These are phyloP conservation scores for Arabis alpina DNA, from an alignment of 345 rosid genomes.

Conservation along the genomic window DNA sequence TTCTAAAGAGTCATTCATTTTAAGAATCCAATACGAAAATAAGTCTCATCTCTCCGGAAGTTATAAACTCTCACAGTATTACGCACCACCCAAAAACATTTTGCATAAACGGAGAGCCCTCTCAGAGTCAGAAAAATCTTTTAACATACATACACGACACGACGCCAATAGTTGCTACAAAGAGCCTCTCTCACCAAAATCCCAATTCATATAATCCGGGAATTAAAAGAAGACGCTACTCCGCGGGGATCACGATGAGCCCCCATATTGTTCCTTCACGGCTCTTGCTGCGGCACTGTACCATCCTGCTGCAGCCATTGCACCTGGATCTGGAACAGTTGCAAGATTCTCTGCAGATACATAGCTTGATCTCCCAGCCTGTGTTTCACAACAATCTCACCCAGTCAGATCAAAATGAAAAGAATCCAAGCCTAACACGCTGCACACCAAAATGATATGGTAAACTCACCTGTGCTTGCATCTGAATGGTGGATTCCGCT, in stretches of 20 bases:
- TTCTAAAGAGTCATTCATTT: neutral
- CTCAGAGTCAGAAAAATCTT: constrained; percentile 27
- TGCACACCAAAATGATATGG: neutral
- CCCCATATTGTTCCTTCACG: constrained; percentile 47
- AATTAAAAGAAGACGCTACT: constrained; percentile 3
- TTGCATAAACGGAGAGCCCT: constrained; percentile 48
- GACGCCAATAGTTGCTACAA: constrained; percentile 11
- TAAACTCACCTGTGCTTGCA: constrained; percentile 81
- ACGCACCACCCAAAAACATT: constrained; percentile 34
- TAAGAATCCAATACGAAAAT: constrained; percentile 12
- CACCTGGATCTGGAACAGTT: constrained; percentile 86
- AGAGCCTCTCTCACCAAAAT: constrained; percentile 35
- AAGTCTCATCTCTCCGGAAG: constrained; percentile 29
- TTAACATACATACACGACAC: constrained; percentile 41
- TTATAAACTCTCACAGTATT: constrained; percentile 41
- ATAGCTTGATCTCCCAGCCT: constrained; percentile 87
- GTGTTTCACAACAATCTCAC: constrained; percentile 20
- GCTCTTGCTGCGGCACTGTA: constrained; percentile 87
- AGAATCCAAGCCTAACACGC: neutral
- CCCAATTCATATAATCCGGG: constrained; percentile 24
- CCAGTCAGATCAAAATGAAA: neutral
- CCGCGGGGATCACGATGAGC: constrained; percentile 29
- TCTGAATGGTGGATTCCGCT: constrained; percentile 76
- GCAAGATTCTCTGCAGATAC: constrained; percentile 59
- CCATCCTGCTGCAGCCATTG: constrained; percentile 90